Evolutionary conservation across 192 early-diverging fungal species (phyloP).

Genomic region (Paraglomus occultum): DNA sequence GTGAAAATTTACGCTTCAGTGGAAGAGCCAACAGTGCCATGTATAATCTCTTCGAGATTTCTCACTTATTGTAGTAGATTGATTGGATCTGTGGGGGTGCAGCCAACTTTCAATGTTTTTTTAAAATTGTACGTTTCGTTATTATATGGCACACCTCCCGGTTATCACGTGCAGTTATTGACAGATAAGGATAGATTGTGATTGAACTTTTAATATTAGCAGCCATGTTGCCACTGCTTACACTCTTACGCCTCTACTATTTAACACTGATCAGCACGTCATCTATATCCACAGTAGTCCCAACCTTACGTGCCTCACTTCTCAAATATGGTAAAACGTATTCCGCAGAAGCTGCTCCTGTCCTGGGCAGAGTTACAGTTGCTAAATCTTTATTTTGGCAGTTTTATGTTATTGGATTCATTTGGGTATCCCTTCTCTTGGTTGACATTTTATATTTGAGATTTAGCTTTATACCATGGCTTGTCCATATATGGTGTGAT

Average conservation of each 20-base stretch:
- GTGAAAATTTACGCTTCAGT: constrained; percentile 29
- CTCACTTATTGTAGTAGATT: too few species aligned
- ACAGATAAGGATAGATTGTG: too few species aligned
- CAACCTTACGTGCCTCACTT: background rate
- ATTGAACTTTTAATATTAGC: too few species aligned
- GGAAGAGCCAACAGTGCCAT: background rate
- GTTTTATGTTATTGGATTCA: constrained; percentile 47
- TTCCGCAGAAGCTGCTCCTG: background rate
- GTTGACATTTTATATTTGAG: constrained; percentile 23
- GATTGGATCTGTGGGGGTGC: too few species aligned
- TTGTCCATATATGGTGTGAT: background rate
- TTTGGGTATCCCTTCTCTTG: constrained; percentile 33
- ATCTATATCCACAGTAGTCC: background rate
- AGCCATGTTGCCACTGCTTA: too few species aligned
- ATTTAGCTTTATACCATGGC: background rate
- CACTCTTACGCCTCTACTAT: too few species aligned
- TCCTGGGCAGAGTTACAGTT: constrained; percentile 26
- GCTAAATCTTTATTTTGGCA: constrained; percentile 54
- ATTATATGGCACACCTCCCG: too few species aligned
- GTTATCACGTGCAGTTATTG: too few species aligned
- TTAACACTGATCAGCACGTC: background rate
- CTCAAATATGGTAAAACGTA: constrained; percentile 9
- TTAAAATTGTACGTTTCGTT: too few species aligned
- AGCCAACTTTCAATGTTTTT: too few species aligned
- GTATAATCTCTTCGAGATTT: too few species aligned